Evolutionary conservation across 2,329 filamentous ascomycete genomes (phyloP), one percentile per base, ranked within the genome.

Genomic region (Diaporthe humulicola): DNA sequence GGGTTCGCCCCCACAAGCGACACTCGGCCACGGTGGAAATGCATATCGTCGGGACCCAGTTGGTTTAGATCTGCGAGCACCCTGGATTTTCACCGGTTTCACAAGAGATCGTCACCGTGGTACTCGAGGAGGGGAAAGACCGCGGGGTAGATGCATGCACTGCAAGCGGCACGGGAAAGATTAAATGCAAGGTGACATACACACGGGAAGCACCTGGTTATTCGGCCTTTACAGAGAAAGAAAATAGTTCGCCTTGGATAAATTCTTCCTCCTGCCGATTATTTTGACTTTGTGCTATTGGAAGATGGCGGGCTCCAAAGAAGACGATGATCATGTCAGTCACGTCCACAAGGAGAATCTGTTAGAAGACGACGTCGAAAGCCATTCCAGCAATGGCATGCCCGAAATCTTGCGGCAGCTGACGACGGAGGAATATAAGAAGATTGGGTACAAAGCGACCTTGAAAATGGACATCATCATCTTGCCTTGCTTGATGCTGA

Each of bases 51-150:
- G n/a, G 15, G 12, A 12, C 36, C 15, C 7, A 6, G 8, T 3
- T 76, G 75, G 85, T 3, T 76, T 17, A 45, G 14, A 45, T 40
- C 38, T 40, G 38, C n/a, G 15, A 61, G 25, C 8, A 8, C 15
- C 15, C 25, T 22, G 7, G 22, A 3, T 38, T 30, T 45, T 45
- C 15, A 7, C 58, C 17, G 14, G 58, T n/a, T n/a, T n/a, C n/a
- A n/a, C n/a, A n/a, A n/a, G n/a, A n/a, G n/a, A n/a, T n/a, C n/a
- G n/a, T n/a, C n/a, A n/a, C n/a, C n/a, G n/a, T n/a, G n/a, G n/a
- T n/a, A n/a, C 38, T 61, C 22, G 15, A 61, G n/a, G 38, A 15
- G 38, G 58, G 58, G 58, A 40, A 22, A 61, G 2, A 40, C 25
- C n/a, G 58, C 58, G 58, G 58, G 58, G 58, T 61, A 61, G 10